Evolutionary conservation across 2,329 filamentous ascomycete genomes (phyloP), one percentile per base, ranked within the genome.

Genomic region (Chaetomium globosum): DNA sequence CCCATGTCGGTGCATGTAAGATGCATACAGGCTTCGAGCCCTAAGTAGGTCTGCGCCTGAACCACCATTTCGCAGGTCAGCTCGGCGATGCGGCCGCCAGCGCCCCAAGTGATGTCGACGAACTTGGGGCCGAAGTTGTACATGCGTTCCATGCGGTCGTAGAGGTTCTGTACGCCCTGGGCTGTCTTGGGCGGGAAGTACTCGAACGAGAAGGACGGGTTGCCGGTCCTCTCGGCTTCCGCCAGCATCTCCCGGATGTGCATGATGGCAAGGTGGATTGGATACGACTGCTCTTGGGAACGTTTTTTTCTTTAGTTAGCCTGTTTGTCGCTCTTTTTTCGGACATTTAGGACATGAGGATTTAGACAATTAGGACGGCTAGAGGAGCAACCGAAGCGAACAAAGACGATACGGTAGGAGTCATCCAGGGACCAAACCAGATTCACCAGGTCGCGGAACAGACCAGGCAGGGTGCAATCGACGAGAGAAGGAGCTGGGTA

Each of bases 61-160:
- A 91, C 89, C 71, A 99, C 94, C 93, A 99, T 99, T 77, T 99
- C 95, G 78, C 91, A 93, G 51, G 95, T 99, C 73, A 99, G 81
- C 75, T 96, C 90, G 63, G 94, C 95, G 72, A 95, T 87, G 71
- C 91, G 89, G 56, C 95, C 95, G 71, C 95, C 95, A 60, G 95
- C 95, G 69, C 96, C 96, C 95, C 95, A 99, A 68, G 95, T 99
- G 74, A 99, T 90, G 79, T 99, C 95, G 77, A 99, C 93, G 82
- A 99, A 99, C 74, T 93, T 90, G 69, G 94, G 95, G 1, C 93
- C 95, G 69, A 96, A 87, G 74, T 89, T 87, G 79, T 97, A 93
- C 95, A 99, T 99, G 80, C 93, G 93, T 80, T 99, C 95, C 91
- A 99, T 98, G 72, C 95, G 92, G 73, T 99, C 95, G 83, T 99